A percentile compares a stretch with the other conserved stretches of the same genome.
These are phyloP conservation scores for Aspergillus caelatus DNA, from an alignment of 2,329 filamentous ascomycete genomes.

Conservation along the genomic window DNA sequence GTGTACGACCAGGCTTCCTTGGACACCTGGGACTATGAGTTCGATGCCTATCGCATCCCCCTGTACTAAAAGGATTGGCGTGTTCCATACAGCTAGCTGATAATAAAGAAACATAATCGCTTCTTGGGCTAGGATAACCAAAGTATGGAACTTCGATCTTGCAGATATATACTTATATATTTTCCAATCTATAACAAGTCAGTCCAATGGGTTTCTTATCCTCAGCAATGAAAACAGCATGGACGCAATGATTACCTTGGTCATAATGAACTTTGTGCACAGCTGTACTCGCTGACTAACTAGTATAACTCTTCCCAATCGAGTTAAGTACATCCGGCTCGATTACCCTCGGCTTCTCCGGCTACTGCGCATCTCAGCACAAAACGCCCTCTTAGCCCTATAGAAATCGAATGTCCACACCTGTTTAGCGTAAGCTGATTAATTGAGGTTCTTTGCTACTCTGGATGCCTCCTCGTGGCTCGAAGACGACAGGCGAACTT, in stretches of 20 bases:
- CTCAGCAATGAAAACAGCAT: too few relatives aligned
- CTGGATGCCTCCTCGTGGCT: constrained; percentile 13
- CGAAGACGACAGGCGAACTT: not conserved
- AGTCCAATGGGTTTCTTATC: too few relatives aligned
- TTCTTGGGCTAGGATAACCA: not conserved
- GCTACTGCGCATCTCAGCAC: not conserved
- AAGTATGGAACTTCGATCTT: too few relatives aligned
- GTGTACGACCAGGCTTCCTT: constrained; percentile 18
- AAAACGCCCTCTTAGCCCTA: not conserved
- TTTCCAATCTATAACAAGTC: not conserved
- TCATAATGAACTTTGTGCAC: too few relatives aligned
- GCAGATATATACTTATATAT: not conserved
- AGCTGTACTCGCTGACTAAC: too few relatives aligned
- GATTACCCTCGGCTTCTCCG: not conserved
- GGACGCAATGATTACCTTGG: too few relatives aligned
- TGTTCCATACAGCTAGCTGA: not conserved
- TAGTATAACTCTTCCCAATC: not conserved
- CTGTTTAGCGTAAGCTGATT: not conserved
- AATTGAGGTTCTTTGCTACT: not conserved
- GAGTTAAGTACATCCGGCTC: not conserved
- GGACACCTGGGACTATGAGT: constrained; percentile 20
- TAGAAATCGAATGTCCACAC: not conserved
- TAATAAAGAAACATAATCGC: not conserved
- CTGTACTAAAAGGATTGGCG: constrained; percentile 12
- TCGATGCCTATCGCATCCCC: constrained; percentile 18